Percentiles rank a stretch among this genome's conserved stretches.
These are phyloP conservation scores for Lathyrus oleraceus DNA, from an alignment of 306 rosid species.

Conservation along the genomic window DNA sequence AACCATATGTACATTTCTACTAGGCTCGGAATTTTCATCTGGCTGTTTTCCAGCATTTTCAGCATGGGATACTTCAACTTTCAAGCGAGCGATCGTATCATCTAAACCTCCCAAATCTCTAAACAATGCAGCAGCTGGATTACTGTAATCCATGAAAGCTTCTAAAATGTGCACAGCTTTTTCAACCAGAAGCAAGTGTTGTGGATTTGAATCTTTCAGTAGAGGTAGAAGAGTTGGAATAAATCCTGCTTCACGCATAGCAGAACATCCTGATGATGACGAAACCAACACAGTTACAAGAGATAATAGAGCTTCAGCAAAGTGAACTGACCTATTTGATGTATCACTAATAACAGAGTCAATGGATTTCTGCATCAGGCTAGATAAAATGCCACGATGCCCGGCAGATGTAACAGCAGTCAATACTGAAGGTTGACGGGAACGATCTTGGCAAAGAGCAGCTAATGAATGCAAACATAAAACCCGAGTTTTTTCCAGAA, in stretches of 20 bases:
- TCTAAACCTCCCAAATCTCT: slow-evolving; percentile 99
- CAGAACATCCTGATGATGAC: slow-evolving; percentile 90
- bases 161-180: slow-evolving; percentile 92
- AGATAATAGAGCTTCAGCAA: slow-evolving; percentile 88
- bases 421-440: slow-evolving; percentile 78
- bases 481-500: slow-evolving; percentile 73
- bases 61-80: slow-evolving; percentile 81
- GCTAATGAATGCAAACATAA: slow-evolving; percentile 82
- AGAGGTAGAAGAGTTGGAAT: slow-evolving; percentile 93
- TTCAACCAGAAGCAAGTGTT: slow-evolving; percentile 92
- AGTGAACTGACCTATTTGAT: slow-evolving; percentile 79
- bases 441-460: slow-evolving; percentile 94
- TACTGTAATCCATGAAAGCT: slow-evolving; percentile 97
- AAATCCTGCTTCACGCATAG: slow-evolving; percentile 97
- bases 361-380: slow-evolving; percentile 93
- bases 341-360: slow-evolving; percentile 68
- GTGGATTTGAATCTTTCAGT: slow-evolving; percentile 85
- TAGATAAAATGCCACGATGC: slow-evolving; percentile 90
- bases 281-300: slow-evolving; percentile 92
- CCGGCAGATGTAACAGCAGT: slow-evolving; percentile 96
- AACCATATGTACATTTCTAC: slow-evolving; percentile 51
- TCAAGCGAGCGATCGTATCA: slow-evolving; percentile 82
- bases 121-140: slow-evolving; percentile 92
- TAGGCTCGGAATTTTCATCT: slow-evolving; percentile 54
- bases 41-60: slow-evolving; percentile 74